Evolutionary conservation across 306 rosid species (phyloP), one percentile per base, ranked within the genome.

Genomic region (Alnus rubra): DNA sequence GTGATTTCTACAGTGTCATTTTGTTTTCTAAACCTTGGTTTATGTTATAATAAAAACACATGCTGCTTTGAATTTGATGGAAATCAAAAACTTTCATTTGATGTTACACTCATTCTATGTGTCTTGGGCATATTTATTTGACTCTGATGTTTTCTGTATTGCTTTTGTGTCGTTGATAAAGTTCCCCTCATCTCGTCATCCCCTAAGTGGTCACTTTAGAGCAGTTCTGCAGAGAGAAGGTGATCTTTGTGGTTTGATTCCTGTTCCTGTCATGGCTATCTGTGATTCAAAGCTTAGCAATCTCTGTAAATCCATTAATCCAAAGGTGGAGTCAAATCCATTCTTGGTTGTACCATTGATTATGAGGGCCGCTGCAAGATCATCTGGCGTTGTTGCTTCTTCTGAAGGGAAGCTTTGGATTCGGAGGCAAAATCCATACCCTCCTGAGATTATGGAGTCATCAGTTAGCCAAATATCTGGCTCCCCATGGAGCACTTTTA

Each of bases 141-240:
- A 51, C 73, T 74, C 68, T 69, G 51, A 84, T 76, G 49, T 75
- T 80, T 81, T 74, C 70, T 47, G 59, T 70, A 75, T 81, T 8
- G 37, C 82, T 65, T 90, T 70, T 69, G 65, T 74, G 71, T 71
- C 75, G 50, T 75, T 68, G 82, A 47, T 85, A 56, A 93, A 95
- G 98, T 92, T 91, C 86, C 91, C 89, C 79, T 50, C 89, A 71
- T 67, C 81, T 76, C 85, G 83, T 77, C 96, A 91, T 81, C 99
- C 99, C 42, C 87, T 95, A 42, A 73, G 88, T 89, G 93, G 99
- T 82, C 99, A 95, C 84, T 76, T 95, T 65, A 91, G 91, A 84
- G 96, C 91, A 78, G 83, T 85, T 76, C 83, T 88, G 88, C 70
- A 63, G 88, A 90, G 94, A 76, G 86, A 95, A 86, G 92, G 88